Conservation (phyloP, 23 red algal genomes). For the Gracilaria vermiculophylla region DNA sequence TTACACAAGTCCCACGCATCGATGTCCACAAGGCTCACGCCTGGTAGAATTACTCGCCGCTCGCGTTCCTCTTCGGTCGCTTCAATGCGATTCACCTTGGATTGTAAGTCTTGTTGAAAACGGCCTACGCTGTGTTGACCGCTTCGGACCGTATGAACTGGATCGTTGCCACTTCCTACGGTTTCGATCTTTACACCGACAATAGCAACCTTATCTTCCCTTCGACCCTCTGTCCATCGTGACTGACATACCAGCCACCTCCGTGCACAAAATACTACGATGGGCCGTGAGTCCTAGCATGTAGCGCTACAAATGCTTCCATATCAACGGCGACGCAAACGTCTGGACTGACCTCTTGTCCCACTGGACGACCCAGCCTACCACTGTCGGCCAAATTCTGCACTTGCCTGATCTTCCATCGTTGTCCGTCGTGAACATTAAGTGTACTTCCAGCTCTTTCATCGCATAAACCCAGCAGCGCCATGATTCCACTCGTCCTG, state of each 20-base stretch:
- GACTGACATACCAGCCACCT: slow-evolving; percentile 1
- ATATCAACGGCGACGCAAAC: slow-evolving; percentile 54
- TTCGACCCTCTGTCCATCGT: slow-evolving; percentile 53
- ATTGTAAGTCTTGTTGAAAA: slow-evolving; percentile 30
- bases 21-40: slow-evolving; percentile 4
- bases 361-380: not conserved
- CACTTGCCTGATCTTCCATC: slow-evolving; percentile 12
- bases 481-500: not conserved
- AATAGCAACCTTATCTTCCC: slow-evolving; percentile 52
- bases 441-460: not conserved
- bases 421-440: not conserved
- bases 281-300: slow-evolving; percentile 33
- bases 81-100: slow-evolving; percentile 51
- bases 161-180: not conserved
- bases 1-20: slow-evolving; percentile 24
- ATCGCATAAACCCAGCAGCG: slow-evolving; percentile 3
- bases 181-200: slow-evolving; percentile 27
- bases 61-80: not conserved
- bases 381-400: slow-evolving; percentile 5
- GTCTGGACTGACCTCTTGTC: slow-evolving; percentile 32
- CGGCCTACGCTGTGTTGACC: slow-evolving; percentile 3
- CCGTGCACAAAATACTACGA: slow-evolving; percentile 31
- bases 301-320: slow-evolving; percentile 33
- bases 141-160: slow-evolving; percentile 34
- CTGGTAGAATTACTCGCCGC: not conserved